Percentiles rank a stretch among this genome's conserved stretches.
These are phyloP conservation scores for Sphagnum magellanicum DNA, from an alignment of 228 moss, liverwort and hornwort genomes.

Conservation along the genomic window DNA sequence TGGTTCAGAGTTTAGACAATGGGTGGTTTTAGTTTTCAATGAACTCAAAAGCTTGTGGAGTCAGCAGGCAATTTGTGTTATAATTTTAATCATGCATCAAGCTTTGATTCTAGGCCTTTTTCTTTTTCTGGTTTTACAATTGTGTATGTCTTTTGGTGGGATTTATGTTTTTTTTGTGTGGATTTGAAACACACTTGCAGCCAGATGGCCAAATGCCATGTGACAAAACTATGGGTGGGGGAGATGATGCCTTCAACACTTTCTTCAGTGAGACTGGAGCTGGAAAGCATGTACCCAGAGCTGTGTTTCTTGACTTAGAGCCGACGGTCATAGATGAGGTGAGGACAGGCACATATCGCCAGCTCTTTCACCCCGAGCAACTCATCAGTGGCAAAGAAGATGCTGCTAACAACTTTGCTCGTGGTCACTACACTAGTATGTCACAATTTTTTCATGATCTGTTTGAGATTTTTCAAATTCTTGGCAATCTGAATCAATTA, in stretches of 20 bases:
- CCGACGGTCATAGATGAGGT: slow-evolving; percentile 6
- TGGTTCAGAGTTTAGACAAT: too few species aligned
- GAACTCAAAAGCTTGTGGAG: too few species aligned
- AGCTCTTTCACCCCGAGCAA: slow-evolving; percentile 24
- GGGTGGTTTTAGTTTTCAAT: too few species aligned
- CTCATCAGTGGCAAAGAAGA: slow-evolving; percentile 56
- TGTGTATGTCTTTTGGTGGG: too few species aligned
- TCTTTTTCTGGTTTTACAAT: too few species aligned
- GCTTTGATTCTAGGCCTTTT: too few species aligned
- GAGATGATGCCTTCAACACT: slow-evolving; percentile 7
- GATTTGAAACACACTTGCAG: not conserved
- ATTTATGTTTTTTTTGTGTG: not conserved
- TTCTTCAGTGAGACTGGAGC: slow-evolving; percentile 11
- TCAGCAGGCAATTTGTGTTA: too few species aligned
- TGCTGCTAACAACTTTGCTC: slow-evolving; percentile 50
- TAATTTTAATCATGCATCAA: too few species aligned
- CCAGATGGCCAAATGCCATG: slow-evolving; percentile 8
- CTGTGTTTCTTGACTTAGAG: slow-evolving; percentile 5
- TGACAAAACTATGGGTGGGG: slow-evolving; percentile 1
- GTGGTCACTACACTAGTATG: slow-evolving; percentile 49
- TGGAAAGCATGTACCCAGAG: slow-evolving; percentile 4
- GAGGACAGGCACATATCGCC: slow-evolving; percentile 7
- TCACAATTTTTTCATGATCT: not conserved
- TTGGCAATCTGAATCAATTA: too few species aligned
- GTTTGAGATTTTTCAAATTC: too few species aligned